Evolutionary conservation across 257 asterid genomes (phyloP), one percentile per base, ranked within the genome.

Genomic region (Fraxinus cuspidata): DNA sequence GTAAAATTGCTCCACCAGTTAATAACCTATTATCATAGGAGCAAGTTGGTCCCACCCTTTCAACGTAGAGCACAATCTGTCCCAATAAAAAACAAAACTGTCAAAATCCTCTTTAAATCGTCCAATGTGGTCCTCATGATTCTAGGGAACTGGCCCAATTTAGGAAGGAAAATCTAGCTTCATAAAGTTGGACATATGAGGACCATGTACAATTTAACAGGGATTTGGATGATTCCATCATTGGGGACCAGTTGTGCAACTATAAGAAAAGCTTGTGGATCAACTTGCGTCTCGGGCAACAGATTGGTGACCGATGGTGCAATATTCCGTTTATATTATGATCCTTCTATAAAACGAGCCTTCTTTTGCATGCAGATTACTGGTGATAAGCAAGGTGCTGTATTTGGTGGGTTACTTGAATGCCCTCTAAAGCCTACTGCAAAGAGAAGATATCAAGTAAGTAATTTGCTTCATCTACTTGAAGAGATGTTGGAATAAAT

Each of bases 321-420:
- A 38, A 38, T 38, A 8, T 38, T 38, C 13, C 68, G 25, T 71
- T 70, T 56, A 9, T 34, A 56, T 40, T 9, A 4, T 29, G 15
- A 2, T 51, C 25, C 9, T 25, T 60, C 9, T 27, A 5, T 28
- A 32, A 73, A 53, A 38, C 25, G 10, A 71, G 49, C 63, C 66
- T 35, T 27, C 75, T 74, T 82, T 63, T 34, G 32, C n/a, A 58
- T 81, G 81, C 88, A 95, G 98, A 90, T 95, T 78, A 86, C 97
- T 44, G 97, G 99, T 27, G 98, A 95, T 83, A 95, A 84, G 87
- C 83, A 88, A 84, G 99, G 99, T 85, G 96, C 99, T 12, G 83
- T 93, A 60, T 92, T 95, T 84, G 99, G 99, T 64, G 99, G 98
- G 69, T 86, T 95, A 83, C 92, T 92, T n/a, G 98, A 93, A 71